Evolutionary conservation across 495 filamentous ascomycete species (phyloP).

Genomic region (Hyaloscypha variabilis): DNA sequence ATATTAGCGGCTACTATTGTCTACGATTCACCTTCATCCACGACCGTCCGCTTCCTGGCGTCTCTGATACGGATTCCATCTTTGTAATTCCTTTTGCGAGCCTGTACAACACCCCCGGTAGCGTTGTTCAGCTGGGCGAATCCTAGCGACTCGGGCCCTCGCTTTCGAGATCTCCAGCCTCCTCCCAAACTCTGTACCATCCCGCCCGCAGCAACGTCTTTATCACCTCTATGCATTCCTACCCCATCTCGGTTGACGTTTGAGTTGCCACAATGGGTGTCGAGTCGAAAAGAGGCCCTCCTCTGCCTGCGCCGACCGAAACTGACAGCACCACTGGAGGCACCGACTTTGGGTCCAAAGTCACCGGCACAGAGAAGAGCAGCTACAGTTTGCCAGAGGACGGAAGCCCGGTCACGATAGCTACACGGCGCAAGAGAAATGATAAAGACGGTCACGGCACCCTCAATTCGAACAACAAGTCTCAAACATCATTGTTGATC

Average conservation of each 20-base stretch:
- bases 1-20: constrained; percentile 20
- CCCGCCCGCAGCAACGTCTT: constrained; percentile 1
- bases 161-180: constrained; percentile 23
- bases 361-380: constrained; percentile 61
- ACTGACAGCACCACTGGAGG: constrained; percentile 66
- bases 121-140: constrained; percentile 9
- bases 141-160: constrained; percentile 15
- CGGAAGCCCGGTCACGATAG: constrained; percentile 89
- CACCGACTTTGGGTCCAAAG: constrained; percentile 76
- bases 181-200: constrained; percentile 5
- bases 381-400: constrained; percentile 93
- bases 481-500: constrained; percentile 92
- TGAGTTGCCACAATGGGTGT: constrained; percentile 59
- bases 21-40: constrained; percentile 2
- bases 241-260: constrained; percentile 21
- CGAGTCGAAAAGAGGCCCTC: constrained; percentile 63
- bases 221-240: constrained; percentile 25
- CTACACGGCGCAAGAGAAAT: constrained; percentile 66
- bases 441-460: constrained; percentile 58
- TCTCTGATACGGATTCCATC: neutral
- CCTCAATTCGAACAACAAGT: constrained; percentile 57
- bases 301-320: constrained; percentile 79
- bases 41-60: constrained; percentile 1
- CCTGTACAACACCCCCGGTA: constrained; percentile 6
- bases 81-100: constrained; percentile 6